Evolutionary conservation across 257 asterid species (phyloP), one percentile per base, ranked within the genome.

Genomic region (Pogostemon cablin): DNA sequence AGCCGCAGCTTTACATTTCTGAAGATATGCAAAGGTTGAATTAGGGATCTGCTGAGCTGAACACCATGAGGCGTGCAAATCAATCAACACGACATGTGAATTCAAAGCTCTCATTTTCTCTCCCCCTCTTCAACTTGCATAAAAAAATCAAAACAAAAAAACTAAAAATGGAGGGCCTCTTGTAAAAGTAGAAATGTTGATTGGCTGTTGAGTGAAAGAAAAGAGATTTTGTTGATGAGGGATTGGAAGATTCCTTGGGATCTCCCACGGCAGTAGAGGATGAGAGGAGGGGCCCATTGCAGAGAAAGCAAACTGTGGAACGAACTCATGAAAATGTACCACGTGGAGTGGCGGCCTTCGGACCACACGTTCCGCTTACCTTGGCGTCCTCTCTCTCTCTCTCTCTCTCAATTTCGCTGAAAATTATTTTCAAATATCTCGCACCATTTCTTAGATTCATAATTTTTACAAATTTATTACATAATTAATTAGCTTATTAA

Each of bases 51-150:
- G 95, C 56, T 85, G 86, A 61, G 90, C 78, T 40, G 95, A 85
- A 69, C 77, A 68, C 90, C 86, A 87, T 2, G 96, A 90, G 12
- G 82, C 74, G 39, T 83, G 95, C 67, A 89, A 73, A 81, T 91
- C 96, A 43, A 88, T 89, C 72, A 91, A 75, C 82, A 86, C 80
- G 8, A 87, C 72, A 66, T 76, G 90, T 50, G 96, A 86, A 83
- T 77, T 87, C 81, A 88, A 75, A 82, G 90, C 81, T 71, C 83
- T 86, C 98, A 93, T 93, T 75, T 79, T 65, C 64, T 60, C 50
- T 20, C 42, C 41, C 65, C 52, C 5, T n/a, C 50, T 17, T 52
- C 20, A 11, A 11, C 20, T 11, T 7, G 25, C 20, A 57, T 54
- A 70, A 39, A 39, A 54, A 39, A 56, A 61, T 11, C 17, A 41